phyloP scores from a whole-genome alignment of 495 filamentous ascomycete genomes.

The Xylaria castorea region DNA sequence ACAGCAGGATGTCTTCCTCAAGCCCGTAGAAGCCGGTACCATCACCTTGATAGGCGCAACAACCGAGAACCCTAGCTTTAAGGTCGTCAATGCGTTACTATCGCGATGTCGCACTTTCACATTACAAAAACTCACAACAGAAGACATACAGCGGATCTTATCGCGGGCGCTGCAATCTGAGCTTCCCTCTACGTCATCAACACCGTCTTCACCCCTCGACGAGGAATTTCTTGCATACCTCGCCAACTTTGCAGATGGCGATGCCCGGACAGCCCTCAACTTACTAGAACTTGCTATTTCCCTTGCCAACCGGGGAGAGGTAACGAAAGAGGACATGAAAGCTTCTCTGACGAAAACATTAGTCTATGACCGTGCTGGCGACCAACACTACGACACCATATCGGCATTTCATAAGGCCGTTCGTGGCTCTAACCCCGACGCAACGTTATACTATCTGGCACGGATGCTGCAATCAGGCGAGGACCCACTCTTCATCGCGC shows the following conservation, averaged over 20 bases:
- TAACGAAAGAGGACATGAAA: constrained; percentile 74
- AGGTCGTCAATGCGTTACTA: constrained; percentile 85
- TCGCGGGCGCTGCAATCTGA: constrained; percentile 73
- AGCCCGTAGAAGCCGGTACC: constrained; percentile 88
- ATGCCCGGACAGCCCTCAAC: constrained; percentile 91
- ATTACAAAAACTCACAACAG: constrained; percentile 71
- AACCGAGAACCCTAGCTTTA: constrained; percentile 96
- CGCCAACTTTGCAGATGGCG: constrained; percentile 84
- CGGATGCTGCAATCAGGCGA: constrained; percentile 97
- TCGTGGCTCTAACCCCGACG: constrained; percentile 84
- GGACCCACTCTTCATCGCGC: constrained; percentile 89
- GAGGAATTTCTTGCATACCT: constrained; percentile 80
- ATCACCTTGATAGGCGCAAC: constrained; percentile 94
- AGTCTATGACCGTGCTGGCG: constrained; percentile 92
- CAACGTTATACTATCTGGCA: constrained; percentile 88
- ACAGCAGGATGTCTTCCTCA: constrained; percentile 95
- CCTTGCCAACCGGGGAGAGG: constrained; percentile 43
- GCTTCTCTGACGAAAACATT: constrained; percentile 83
- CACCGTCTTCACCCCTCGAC: constrained; percentile 68
- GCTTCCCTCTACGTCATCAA: constrained; percentile 35
- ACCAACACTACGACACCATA: constrained; percentile 96
- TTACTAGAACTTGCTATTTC: constrained; percentile 85
- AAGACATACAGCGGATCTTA: constrained; percentile 75
- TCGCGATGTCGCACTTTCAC: constrained; percentile 93
- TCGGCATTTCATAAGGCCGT: constrained; percentile 97